phyloP scores from a whole-genome alignment of 495 filamentous ascomycete species.

The Penicillium verhagenii region DNA sequence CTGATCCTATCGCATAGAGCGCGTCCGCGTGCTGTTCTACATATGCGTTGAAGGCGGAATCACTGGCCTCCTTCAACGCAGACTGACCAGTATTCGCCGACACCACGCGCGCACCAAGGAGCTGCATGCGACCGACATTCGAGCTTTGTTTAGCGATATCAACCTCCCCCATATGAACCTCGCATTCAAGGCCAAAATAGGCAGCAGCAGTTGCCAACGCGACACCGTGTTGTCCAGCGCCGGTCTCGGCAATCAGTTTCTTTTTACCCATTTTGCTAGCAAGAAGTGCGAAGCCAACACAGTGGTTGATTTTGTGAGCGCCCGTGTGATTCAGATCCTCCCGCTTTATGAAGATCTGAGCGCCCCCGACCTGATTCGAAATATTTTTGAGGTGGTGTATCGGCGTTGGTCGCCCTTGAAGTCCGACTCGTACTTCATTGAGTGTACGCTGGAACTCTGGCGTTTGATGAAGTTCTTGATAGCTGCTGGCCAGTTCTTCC shows the following conservation, averaged over 20 bases:
- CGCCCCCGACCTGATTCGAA: constrained; percentile 47
- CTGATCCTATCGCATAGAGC: constrained; percentile 94
- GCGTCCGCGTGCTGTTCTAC: constrained; percentile 83
- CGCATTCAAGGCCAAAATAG: constrained; percentile 94
- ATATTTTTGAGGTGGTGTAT: constrained; percentile 12
- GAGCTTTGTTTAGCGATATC: constrained; percentile 90
- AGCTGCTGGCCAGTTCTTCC: constrained; percentile 11
- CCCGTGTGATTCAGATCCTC: constrained; percentile 88
- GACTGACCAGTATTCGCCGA: constrained; percentile 81
- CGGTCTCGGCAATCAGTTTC: constrained; percentile 92
- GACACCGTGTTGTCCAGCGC: constrained; percentile 95
- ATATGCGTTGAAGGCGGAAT: constrained; percentile 89
- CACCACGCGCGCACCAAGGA: constrained; percentile 87
- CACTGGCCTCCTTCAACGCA: constrained; percentile 92
- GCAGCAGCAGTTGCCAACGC: constrained; percentile 95
- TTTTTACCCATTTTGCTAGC: constrained; percentile 83
- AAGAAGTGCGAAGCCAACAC: constrained; percentile 82
- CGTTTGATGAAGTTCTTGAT: constrained; percentile 2
- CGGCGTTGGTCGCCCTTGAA: constrained; percentile 22
- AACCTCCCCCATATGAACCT: constrained; percentile 94
- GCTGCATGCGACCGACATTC: constrained; percentile 94
- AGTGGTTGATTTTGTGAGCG: constrained; percentile 98
- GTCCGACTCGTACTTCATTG: constrained; percentile 10
- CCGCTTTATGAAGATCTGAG: constrained; percentile 93
- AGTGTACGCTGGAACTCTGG: constrained; percentile 11